phyloP scores from a whole-genome alignment of 441 rosid species.

The Sinapis alba region DNA sequence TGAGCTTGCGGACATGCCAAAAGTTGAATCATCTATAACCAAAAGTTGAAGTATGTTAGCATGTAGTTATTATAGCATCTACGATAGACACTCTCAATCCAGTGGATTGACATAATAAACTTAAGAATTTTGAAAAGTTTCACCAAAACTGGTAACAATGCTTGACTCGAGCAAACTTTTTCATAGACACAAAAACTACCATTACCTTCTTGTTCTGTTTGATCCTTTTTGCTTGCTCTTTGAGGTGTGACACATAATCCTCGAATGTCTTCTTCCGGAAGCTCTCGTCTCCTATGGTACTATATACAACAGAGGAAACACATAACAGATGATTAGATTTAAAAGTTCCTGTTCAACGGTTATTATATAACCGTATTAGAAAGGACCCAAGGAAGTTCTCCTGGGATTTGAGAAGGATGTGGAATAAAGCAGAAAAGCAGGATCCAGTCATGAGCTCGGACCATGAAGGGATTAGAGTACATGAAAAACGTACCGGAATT shows the following conservation, averaged over 20 bases:
- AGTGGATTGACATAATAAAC: not conserved
- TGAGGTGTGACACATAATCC: slow-evolving; percentile 53
- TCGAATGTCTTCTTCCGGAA: slow-evolving; percentile 55
- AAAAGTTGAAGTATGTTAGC: slow-evolving; percentile 19
- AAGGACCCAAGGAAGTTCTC: not conserved
- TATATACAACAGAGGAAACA: slow-evolving; percentile 33
- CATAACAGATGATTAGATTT: slow-evolving; percentile 1
- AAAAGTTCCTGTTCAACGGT: not conserved
- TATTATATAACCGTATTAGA: slow-evolving; percentile 17
- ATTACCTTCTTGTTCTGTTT: slow-evolving; percentile 59
- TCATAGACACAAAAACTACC: not conserved
- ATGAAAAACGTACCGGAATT: slow-evolving; percentile 55
- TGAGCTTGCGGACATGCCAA: slow-evolving; percentile 13
- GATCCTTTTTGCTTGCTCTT: slow-evolving; percentile 55
- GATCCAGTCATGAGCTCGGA: slow-evolving; percentile 3
- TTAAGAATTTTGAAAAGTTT: not conserved
- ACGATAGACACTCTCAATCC: slow-evolving; percentile 5
- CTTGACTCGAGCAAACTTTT: not conserved
- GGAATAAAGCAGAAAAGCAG: slow-evolving; percentile 13
- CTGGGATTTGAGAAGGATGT: slow-evolving; percentile 16
- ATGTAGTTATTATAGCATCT: slow-evolving; percentile 8
- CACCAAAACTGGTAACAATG: slow-evolving; percentile 17
- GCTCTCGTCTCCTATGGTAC: slow-evolving; percentile 63
- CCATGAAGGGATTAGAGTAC: slow-evolving; percentile 11
- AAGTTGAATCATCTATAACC: slow-evolving; percentile 2